Percentiles rank a stretch among this genome's conserved stretches.
These are phyloP conservation scores for Leptomonas seymouri DNA, from an alignment of 208 protist species.

Conservation along the genomic window DNA sequence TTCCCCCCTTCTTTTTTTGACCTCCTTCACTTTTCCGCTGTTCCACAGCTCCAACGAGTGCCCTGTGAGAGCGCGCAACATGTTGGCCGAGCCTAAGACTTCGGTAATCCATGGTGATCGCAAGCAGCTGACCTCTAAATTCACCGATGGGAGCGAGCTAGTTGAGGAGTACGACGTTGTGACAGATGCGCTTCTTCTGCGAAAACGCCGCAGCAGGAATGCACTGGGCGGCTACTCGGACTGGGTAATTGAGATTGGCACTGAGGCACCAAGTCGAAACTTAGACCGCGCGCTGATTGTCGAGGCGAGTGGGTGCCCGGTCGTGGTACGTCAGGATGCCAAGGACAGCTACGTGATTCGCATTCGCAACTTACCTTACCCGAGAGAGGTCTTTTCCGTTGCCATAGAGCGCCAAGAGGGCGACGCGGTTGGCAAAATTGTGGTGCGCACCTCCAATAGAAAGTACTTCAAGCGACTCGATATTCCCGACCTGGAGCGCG, in stretches of 20 bases:
- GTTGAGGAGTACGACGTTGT: constrained; percentile 95
- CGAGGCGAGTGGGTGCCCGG: constrained; percentile 71
- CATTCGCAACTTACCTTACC: constrained; percentile 94
- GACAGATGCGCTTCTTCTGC: constrained; percentile 90
- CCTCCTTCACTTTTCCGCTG: no score
- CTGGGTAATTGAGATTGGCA: constrained; percentile 92
- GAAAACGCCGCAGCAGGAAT: constrained; percentile 78
- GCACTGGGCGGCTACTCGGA: constrained; percentile 78
- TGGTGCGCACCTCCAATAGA: constrained; percentile 95
- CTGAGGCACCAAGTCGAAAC: constrained; percentile 55
- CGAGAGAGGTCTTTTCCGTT: constrained; percentile 83
- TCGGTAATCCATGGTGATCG: constrained; percentile 84
- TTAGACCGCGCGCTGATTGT: constrained; percentile 74
- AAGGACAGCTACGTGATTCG: constrained; percentile 84
- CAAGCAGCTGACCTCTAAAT: constrained; percentile 88
- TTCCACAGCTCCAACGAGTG: no score
- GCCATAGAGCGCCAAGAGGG: constrained; percentile 63
- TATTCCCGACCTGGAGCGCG: constrained; percentile 85
- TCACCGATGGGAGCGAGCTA: constrained; percentile 88
- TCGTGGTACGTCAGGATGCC: constrained; percentile 88
- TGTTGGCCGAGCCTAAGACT: constrained; percentile 77
- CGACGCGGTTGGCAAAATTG: constrained; percentile 77
- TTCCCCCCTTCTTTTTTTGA: no score
- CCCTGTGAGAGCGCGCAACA: background rate
- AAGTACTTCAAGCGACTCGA: constrained; percentile 95